Conservation (phyloP, 2,329 filamentous ascomycete genomes). For the Botrytis porri region DNA sequence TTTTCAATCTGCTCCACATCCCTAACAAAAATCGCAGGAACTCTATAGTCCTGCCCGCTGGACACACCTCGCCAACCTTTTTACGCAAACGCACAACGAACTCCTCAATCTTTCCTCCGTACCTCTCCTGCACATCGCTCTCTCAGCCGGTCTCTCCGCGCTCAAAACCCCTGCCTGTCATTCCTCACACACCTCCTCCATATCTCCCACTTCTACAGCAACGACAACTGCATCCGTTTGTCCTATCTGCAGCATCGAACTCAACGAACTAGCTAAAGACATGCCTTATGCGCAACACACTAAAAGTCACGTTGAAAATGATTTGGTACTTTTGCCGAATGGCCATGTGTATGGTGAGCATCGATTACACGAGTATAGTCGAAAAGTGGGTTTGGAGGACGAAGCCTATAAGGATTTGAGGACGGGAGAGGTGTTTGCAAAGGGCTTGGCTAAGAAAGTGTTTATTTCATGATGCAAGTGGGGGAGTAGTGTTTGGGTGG, state of each 20-base stretch:
- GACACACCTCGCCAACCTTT: conserved; percentile 72
- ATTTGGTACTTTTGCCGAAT: conserved; percentile 84
- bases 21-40: conserved; percentile 44
- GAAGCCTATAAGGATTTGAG: conserved; percentile 75
- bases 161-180: conserved; percentile 96
- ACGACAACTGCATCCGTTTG: conserved; percentile 65
- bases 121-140: conserved; percentile 84
- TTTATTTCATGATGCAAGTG: conserved; percentile 66
- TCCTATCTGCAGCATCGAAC: conserved; percentile 91
- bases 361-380: conserved; percentile 70
- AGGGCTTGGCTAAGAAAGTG: conserved; percentile 73
- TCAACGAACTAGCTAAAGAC: conserved; percentile 83
- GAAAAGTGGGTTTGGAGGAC: conserved; percentile 68
- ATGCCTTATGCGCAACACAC: conserved; percentile 95
- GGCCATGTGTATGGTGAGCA: conserved; percentile 78
- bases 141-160: conserved; percentile 86
- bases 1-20: not conserved
- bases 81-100: conserved; percentile 80
- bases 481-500: not conserved
- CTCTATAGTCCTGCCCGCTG: conserved; percentile 75
- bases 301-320: conserved; percentile 86
- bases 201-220: conserved; percentile 36
- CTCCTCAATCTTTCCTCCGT: conserved; percentile 78
- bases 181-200: conserved; percentile 43
- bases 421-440: conserved; percentile 65